A percentile compares a stretch with the other conserved stretches of the same genome.
These are phyloP conservation scores for Fusarium veterinarium DNA, from an alignment of 2,329 filamentous ascomycete species.

Conservation along the genomic window DNA sequence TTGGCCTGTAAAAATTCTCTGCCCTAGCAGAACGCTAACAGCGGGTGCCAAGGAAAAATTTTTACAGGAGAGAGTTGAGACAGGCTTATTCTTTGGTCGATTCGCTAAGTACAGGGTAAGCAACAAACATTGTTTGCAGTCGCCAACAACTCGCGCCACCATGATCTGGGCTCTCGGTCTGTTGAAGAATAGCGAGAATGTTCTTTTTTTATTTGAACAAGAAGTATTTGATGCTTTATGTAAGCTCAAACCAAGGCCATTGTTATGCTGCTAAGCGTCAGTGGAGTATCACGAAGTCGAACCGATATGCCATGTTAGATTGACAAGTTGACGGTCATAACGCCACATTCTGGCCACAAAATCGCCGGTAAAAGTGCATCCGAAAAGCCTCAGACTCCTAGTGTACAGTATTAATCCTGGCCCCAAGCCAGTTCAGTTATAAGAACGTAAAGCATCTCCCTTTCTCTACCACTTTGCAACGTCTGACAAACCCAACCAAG, in stretches of 20 bases:
- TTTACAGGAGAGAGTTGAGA: too few relatives aligned
- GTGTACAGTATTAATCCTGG: not conserved
- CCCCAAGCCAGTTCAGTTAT: fast-evolving
- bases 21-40: too few relatives aligned
- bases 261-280: too few relatives aligned
- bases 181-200: fast-evolving
- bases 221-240: fast-evolving
- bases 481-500: not conserved
- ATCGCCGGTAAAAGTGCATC: fast-evolving
- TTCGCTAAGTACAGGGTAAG: not conserved
- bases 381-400: not conserved
- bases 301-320: too few relatives aligned
- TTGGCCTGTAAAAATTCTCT: too few relatives aligned
- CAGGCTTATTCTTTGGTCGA: too few relatives aligned
- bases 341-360: not conserved
- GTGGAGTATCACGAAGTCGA: fast-evolving
- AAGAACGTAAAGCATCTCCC: not conserved
- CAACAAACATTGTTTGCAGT: not conserved
- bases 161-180: not conserved
- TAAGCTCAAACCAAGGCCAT: too few relatives aligned
- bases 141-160: fast-evolving
- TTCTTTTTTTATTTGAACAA: fast-evolving
- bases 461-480: not conserved
- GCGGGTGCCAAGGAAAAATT: too few relatives aligned
- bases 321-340: too few relatives aligned